Evolutionary conservation across 768 basidiomycete species (phyloP), one percentile per base, ranked within the genome.

Genomic region (Suillus plorans): DNA sequence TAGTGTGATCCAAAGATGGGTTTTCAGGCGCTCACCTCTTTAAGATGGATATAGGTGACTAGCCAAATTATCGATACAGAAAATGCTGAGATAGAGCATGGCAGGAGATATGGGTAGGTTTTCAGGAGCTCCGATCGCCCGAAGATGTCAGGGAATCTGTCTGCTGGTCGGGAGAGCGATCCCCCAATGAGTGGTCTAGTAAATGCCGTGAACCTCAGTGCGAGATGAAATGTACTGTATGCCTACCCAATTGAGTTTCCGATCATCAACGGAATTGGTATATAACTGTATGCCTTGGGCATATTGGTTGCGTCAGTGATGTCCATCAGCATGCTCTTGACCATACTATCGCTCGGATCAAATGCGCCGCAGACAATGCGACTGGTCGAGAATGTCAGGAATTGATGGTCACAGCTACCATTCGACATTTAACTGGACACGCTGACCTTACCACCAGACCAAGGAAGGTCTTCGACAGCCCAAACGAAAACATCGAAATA

Each of bases 41-140:
- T 82, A 47, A 91, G 74, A 70, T 80, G 86, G 10, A 85, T 45
- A 50, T 80, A 73, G 0, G 83, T 79, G 8, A 87, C 72, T 18
- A 85, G 45, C 80, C 82, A 86, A 12, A 82, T 83, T 14, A 86
- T 9, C 8, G 75, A 72, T 1, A 86, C 79, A 82, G 1, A 82
- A 1, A 82, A 83, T 1, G 86, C 88, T 2, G 87, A 78, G 20
- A 89, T 82, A 18, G 86, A 80, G 69, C 89, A 91, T 0, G 90
- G 85, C 20, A 91, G 79, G 71, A 91, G 89, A 74, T 93, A 92
- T 0, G 91, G 90, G 73, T 88, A 88, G 60, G 81, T 71, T 68
- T 80, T 81, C 81, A 87, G 83, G 68, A 93, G 90, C 12, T 69
- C 67, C 4, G 78, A 80, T 39, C 76, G 64, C 57, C 88, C 88